These are phyloP conservation scores for Mycena latifolia DNA, from an alignment of 768 basidiomycete species.

Conservation along the genomic window DNA sequence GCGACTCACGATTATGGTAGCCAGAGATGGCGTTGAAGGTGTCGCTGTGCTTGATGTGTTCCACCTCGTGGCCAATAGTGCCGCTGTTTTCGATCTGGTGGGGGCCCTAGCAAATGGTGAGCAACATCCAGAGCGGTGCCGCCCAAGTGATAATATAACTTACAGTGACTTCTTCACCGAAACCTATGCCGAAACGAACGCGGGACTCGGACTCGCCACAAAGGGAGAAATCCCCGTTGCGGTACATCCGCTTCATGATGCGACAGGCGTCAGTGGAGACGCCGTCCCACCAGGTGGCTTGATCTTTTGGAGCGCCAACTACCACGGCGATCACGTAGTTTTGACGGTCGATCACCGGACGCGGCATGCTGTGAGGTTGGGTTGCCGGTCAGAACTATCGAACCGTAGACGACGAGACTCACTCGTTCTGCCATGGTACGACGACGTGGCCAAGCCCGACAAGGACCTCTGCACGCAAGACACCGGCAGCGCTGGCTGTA, in stretches of 20 bases:
- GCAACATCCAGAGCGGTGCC: not conserved
- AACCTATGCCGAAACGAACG: not conserved
- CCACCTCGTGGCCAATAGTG: not conserved
- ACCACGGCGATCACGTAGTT: not conserved
- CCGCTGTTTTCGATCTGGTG: not conserved
- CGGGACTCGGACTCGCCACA: not conserved
- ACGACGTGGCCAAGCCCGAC: not conserved
- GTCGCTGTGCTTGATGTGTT: not conserved
- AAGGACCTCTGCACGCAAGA: not conserved
- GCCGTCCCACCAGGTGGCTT: not conserved
- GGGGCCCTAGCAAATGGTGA: not conserved
- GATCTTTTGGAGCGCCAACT: not conserved
- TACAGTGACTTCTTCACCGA: not conserved
- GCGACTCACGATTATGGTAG: conserved; percentile 11
- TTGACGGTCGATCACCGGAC: not conserved
- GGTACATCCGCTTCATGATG: not conserved
- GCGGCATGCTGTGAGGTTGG: not conserved
- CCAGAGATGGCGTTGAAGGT: not conserved
- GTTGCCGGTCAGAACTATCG: no score
- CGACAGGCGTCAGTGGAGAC: not conserved
- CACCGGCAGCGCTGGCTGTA: not conserved
- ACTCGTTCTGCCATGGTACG: not conserved
- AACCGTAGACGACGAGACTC: not conserved
- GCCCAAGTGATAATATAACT: no score
- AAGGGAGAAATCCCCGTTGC: not conserved